Percentiles rank a stretch among this genome's conserved stretches.
These are phyloP conservation scores for Camellia sinensis DNA, from an alignment of 148 eudicot species.

Conservation along the genomic window DNA sequence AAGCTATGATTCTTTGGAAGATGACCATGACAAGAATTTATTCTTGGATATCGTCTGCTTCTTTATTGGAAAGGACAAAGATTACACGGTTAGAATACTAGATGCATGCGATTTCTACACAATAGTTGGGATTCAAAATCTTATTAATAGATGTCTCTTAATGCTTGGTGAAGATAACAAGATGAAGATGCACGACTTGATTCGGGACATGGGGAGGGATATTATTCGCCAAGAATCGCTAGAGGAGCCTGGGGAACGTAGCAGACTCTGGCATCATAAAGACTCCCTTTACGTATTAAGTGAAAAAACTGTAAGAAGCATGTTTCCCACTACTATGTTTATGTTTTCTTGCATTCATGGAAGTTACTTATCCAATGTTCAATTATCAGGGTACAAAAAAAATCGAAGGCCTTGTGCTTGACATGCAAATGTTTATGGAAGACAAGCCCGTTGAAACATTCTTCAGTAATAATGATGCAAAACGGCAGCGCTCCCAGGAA, in stretches of 20 bases:
- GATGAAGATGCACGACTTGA: slow-evolving; percentile 9
- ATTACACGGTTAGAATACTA: neutral
- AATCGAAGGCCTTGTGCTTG: neutral
- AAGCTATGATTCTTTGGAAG: slow-evolving; percentile 21
- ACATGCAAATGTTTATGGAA: slow-evolving; percentile 1
- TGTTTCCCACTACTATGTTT: neutral
- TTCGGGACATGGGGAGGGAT: slow-evolving; percentile 17
- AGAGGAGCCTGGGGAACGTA: slow-evolving; percentile 11
- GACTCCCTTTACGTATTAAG: neutral
- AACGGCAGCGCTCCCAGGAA: neutral
- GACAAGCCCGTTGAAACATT: neutral
- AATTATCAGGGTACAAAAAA: neutral
- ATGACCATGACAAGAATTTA: slow-evolving; percentile 21
- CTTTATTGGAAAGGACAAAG: slow-evolving; percentile 20
- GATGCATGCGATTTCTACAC: slow-evolving; percentile 17
- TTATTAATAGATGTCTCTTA: slow-evolving; percentile 9
- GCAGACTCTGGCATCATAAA: slow-evolving; percentile 6
- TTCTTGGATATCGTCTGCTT: slow-evolving; percentile 27
- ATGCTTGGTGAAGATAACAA: neutral
- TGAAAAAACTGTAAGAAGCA: slow-evolving; percentile 1
- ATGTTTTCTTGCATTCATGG: neutral
- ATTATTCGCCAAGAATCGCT: slow-evolving; percentile 15
- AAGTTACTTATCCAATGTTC: neutral
- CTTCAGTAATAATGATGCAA: neutral
- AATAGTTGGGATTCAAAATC: slow-evolving; percentile 11